Evolutionary conservation across 805 yeast species (phyloP), one percentile per base, ranked within the genome.

Genomic region (Candida takata): DNA sequence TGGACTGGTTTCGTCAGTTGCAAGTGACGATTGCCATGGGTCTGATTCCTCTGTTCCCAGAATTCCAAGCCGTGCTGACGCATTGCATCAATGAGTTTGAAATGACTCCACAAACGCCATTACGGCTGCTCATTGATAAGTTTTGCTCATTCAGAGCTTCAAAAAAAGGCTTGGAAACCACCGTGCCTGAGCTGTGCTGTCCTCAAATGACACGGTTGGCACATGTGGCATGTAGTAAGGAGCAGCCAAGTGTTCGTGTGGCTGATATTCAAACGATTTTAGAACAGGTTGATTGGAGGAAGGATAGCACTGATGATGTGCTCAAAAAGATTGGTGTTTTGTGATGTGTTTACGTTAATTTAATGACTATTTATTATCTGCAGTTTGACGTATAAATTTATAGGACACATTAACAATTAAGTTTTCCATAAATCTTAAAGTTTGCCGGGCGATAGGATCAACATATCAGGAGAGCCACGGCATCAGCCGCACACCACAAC

Each of bases 201-300:
- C 26, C 26, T 4, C 33, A 16, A 29, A 14, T 14, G 27, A 27
- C 2, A 5, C 8, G 14, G 16, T 19, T 13, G 31, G 24, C 23
- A 7, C 29, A 8, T 18, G 5, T 21, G 20, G 33, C 33, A 4
- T 23, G 16, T 16, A 11, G 12, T 6, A 30, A 14, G 24, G 26
- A 30, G 10, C 33, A 30, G 14, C 26, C 33, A 10, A 27, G 27
- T 8, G 33, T 35, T 33, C 45, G 35, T 17, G 31, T 45, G 40
- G 41, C 42, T 35, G 55, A 51, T 24, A 49, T 51, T 17, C 53
- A 52, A 29, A 34, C 48, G 9, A 58, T 57, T 21, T 35, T 57
- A 27, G 58, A 57, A 23, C 44, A 41, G 29, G 58, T 58, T 7
- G 62, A 58, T 39, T 58, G 62, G 62, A 51, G 45, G 18, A 56